Evolutionary conservation across 805 yeast genomes (phyloP), one percentile per base, ranked within the genome.

Genomic region (Metschnikowia chrysomelidarum): DNA sequence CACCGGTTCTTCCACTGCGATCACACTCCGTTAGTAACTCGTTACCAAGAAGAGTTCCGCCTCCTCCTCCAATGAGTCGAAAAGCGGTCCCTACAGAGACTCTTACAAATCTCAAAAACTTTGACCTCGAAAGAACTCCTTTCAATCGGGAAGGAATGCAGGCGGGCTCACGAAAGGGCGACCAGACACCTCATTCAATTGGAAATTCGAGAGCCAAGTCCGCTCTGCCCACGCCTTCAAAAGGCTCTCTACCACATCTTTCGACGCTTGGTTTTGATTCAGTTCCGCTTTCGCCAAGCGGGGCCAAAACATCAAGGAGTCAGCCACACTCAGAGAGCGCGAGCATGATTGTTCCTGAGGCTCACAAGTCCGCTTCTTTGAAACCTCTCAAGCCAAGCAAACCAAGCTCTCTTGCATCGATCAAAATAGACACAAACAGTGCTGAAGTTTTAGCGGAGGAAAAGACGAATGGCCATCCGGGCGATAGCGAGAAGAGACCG

Each of bases 241-340:
- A 42, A 19, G 21, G 22, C 18, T 30, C 49, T 7, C 40, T 34
- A 4, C 22, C 20, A 6, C 34, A 45, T 13, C 21, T 41, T 19
- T 34, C 38, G 19, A 46, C 43, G 13, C 43, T 60, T 27, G 71
- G 65, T 2, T 66, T 66, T 34, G 49, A 66, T 3, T 41, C 66
- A 1, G 51, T 67, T 1, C 71, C 71, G 1, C 57, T 67, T 13
- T 56, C 65, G 14, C 71, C 71, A 5, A 59, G 60, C 7, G 55
- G 48, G 24, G 54, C 67, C 4, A 46, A 51, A 2, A 53, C 65
- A 2, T 60, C 64, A 43, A 32, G 19, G 24, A 34, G 40, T 30
- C 6, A 34, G 36, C n/a, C n/a, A n/a, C n/a, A n/a, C n/a, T 25
- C 44, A 17, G 29, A 48, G 47, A 28, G 28, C 20, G n/a, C 40